phyloP scores from a whole-genome alignment of 257 asterid species.

The Fraxinus anomala region DNA sequence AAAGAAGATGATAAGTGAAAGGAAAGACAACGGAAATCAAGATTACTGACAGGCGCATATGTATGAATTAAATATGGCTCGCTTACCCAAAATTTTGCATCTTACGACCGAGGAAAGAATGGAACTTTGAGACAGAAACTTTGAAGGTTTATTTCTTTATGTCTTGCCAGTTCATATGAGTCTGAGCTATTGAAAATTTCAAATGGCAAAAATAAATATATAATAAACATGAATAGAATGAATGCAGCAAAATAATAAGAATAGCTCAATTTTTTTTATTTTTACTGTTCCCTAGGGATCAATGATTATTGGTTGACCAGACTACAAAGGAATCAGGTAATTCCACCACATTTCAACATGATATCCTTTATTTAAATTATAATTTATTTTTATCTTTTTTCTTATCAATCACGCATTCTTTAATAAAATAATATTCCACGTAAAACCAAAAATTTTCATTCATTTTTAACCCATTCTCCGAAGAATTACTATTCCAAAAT shows the following conservation, averaged over 20 bases:
- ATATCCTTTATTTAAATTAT: not conserved
- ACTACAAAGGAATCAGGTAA: not conserved
- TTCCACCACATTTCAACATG: not conserved
- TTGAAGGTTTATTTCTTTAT: conserved; percentile 21
- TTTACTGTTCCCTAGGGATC: not conserved
- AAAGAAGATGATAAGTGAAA: conserved; percentile 1
- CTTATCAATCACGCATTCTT: too few species aligned
- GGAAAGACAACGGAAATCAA: not conserved
- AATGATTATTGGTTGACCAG: conserved; percentile 7
- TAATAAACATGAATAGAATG: not conserved
- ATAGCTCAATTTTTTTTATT: not conserved
- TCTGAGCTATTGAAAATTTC: not conserved
- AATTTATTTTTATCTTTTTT: too few species aligned
- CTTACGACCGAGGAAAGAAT: conserved; percentile 19
- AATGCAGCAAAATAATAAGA: conserved; percentile 20
- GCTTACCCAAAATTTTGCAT: conserved; percentile 21
- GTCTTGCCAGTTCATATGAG: conserved; percentile 37
- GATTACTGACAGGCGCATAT: conserved; percentile 23
- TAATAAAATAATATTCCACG: too few species aligned
- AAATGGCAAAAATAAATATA: not conserved
- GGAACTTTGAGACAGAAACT: conserved; percentile 17
- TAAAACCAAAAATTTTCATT: too few species aligned
- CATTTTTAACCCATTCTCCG: too few species aligned
- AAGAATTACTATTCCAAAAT: too few species aligned
- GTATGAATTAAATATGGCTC: conserved; percentile 16